These are phyloP conservation scores for Cladorrhinum sp. DNA, from an alignment of 2,329 filamentous ascomycete genomes.

Conservation along the genomic window DNA sequence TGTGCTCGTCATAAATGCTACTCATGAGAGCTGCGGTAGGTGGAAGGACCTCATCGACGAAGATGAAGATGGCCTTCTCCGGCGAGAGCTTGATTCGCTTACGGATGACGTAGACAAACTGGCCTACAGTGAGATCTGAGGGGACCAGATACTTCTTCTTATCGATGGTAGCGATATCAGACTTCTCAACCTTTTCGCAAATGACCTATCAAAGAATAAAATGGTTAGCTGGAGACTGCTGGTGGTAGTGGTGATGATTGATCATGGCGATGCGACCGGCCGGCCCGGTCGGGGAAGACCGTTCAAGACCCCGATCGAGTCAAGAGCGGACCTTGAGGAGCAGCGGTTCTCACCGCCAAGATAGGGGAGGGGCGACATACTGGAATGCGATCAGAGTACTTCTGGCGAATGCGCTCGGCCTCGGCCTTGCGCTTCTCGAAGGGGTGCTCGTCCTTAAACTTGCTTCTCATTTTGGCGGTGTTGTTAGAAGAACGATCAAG, in stretches of 20 bases:
- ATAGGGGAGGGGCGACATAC: constrained; percentile 52
- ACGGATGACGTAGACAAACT: constrained; percentile 98
- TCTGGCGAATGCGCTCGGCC: constrained; percentile 98
- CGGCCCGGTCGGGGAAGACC: not conserved
- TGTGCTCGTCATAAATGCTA: constrained; percentile 99
- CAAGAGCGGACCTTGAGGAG: not conserved
- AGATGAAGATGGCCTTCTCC: constrained; percentile 99
- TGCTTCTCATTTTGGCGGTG: constrained; percentile 80
- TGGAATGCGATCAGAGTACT: constrained; percentile 97
- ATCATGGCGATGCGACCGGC: constrained; percentile 5
- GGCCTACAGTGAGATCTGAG: constrained; percentile 94
- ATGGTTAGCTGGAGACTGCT: constrained; percentile 23
- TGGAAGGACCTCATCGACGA: constrained; percentile 96
- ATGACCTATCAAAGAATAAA: constrained; percentile 66
- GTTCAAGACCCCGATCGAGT: not conserved
- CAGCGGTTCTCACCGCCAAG: constrained; percentile 12
- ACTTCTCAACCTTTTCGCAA: constrained; percentile 99
- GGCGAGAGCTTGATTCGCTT: constrained; percentile 99
- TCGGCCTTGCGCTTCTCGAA: constrained; percentile 99
- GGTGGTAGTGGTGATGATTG: not conserved
- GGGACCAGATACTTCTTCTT: constrained; percentile 99
- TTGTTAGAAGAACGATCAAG: constrained; percentile 21
- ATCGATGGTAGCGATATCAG: constrained; percentile 98
- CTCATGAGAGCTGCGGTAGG: constrained; percentile 98
- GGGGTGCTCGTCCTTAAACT: constrained; percentile 99